Evolutionary conservation across 257 asterid genomes (phyloP).

Genomic region (Solanum peruvianum): DNA sequence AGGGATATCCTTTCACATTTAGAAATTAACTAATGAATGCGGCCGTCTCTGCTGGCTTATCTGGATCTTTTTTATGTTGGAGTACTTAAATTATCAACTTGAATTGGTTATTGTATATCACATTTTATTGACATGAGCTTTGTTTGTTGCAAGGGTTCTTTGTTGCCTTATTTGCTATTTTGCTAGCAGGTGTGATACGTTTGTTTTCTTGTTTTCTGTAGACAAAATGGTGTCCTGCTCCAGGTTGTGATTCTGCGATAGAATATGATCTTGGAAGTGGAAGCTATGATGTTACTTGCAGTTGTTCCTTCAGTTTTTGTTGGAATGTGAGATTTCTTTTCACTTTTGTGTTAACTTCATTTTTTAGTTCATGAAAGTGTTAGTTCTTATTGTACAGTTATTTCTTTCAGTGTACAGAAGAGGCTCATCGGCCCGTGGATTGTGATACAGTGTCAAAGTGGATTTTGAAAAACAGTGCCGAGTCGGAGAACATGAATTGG

Average conservation of each 20-base stretch:
- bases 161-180: neutral
- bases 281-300: conserved; percentile 83
- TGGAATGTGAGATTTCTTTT: conserved; percentile 76
- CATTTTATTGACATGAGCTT: neutral
- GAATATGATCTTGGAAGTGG: conserved; percentile 92
- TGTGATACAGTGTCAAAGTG: conserved; percentile 90
- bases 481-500: conserved; percentile 99
- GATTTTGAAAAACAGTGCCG: conserved; percentile 94
- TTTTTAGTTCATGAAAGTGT: conserved; percentile 1
- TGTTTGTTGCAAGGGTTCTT: neutral
- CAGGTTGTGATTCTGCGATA: conserved; percentile 92
- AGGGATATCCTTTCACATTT: neutral
- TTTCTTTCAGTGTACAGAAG: conserved; percentile 78
- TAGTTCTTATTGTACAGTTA: conserved; percentile 6
- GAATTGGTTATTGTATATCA: neutral
- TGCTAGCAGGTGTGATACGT: neutral
- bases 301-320: conserved; percentile 87
- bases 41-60: neutral
- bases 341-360: conserved; percentile 1
- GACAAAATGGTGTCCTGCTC: conserved; percentile 99
- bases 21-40: neutral
- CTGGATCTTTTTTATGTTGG: neutral
- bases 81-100: neutral
- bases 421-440: conserved; percentile 98
- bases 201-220: conserved; percentile 14